phyloP scores from a whole-genome alignment of 257 asterid species.

The Dorcoceras hygrometricum region DNA sequence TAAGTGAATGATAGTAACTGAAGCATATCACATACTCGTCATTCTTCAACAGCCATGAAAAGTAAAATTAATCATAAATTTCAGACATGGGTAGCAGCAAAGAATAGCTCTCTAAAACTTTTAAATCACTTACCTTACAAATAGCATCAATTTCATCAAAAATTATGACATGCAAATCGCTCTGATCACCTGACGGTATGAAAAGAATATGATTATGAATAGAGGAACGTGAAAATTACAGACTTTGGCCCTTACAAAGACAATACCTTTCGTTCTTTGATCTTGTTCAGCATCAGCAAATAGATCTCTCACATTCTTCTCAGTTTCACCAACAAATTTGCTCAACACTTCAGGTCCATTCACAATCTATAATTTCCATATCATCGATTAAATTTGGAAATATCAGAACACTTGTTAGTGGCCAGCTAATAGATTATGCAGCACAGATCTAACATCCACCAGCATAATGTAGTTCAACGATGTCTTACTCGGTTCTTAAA shows the following conservation, averaged over 20 bases:
- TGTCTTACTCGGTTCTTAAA: constrained; percentile 15
- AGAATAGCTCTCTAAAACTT: constrained; percentile 14
- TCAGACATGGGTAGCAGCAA: not conserved
- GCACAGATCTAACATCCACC: constrained; percentile 20
- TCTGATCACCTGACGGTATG: constrained; percentile 84
- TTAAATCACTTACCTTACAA: constrained; percentile 69
- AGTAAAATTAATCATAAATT: constrained; percentile 13
- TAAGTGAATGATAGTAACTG: constrained; percentile 3
- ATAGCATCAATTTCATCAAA: constrained; percentile 99
- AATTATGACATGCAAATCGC: constrained; percentile 93
- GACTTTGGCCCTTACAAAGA: constrained; percentile 22
- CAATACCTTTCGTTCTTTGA: constrained; percentile 78
- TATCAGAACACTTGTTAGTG: constrained; percentile 14
- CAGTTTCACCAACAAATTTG: constrained; percentile 98
- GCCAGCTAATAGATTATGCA: constrained; percentile 14
- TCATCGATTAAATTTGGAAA: constrained; percentile 18
- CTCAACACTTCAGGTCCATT: constrained; percentile 99
- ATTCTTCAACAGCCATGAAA: constrained; percentile 17
- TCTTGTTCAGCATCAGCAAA: constrained; percentile 99
- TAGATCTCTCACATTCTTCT: constrained; percentile 93
- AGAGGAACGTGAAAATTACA: constrained; percentile 12
- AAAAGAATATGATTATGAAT: constrained; percentile 25
- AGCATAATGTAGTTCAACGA: constrained; percentile 19
- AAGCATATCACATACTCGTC: constrained; percentile 17
- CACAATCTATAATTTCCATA: constrained; percentile 60